Evolutionary conservation across 148 eudicot genomes (phyloP), one percentile per base, ranked within the genome.

Genomic region (Mesembryanthemum crystallinum): DNA sequence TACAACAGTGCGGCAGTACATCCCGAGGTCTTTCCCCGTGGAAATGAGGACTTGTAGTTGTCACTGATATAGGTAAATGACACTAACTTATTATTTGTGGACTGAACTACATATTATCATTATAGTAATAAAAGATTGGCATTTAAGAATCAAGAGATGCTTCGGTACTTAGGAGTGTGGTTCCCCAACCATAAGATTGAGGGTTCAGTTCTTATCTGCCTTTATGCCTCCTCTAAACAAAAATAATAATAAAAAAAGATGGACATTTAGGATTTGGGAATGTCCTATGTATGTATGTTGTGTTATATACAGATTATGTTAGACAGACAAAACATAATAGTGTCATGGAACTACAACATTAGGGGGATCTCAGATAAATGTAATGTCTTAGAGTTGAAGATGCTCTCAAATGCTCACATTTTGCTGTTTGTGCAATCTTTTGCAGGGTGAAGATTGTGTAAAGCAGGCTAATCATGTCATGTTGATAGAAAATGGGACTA

Each of bases 1-100:
- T 84, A 87, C 82, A 88, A 87, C 14, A 90, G 81, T 82, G 99
- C 97, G 7, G 89, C 84, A 23, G 84, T 90, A 64, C 89, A 90
- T 83, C 92, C 98, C 8, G 91, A 80, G 73, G 74, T 85, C 23
- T 85, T 86, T 51, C 79, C 83, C 28, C 86, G 83, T 60, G 84
- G 78, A n/a, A 43, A 1, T 9, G 72, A 62, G 5, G 70, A 58
- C 23, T 57, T 73, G 18, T 78, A 78, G 61, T 51, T 54, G 27
- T 13, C 27, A 71, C 62, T 51, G 7, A 52, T 11, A 51, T 35
- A 71, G 73, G 73, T 71, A 27, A 47, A 45, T 29, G 23, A 28
- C 23, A 18, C 25, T 14, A 18, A 39, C 39, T 69, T 23, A 42
- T 11, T 11, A 7, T 66, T 20, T 37, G 25, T 17, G n/a, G 3